Evolutionary conservation across 208 protist genomes (phyloP).

Genomic region (Leishmania braziliensis): DNA sequence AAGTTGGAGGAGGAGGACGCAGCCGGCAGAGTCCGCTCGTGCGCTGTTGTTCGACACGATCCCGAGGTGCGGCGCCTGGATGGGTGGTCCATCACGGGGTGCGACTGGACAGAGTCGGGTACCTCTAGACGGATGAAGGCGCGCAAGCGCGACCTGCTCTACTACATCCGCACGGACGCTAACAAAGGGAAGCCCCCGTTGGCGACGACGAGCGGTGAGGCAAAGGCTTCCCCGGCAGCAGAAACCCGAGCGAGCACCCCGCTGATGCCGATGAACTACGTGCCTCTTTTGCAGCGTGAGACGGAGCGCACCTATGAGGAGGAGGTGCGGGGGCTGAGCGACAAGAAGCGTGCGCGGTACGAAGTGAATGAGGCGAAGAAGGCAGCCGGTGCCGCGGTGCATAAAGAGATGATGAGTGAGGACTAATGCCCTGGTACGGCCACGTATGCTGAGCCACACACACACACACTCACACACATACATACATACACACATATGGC

Average conservation of each 20-base stretch:
- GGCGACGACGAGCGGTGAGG: background rate
- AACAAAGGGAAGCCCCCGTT: background rate
- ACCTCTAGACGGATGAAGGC: slow-evolving; percentile 49
- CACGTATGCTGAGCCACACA: background rate
- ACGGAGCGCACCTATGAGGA: slow-evolving; percentile 85
- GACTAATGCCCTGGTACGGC: background rate
- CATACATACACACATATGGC: background rate
- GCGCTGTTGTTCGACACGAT: slow-evolving; percentile 6
- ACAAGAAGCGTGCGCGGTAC: slow-evolving; percentile 71
- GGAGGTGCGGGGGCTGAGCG: slow-evolving; percentile 59
- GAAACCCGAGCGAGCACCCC: background rate
- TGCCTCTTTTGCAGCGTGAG: slow-evolving; percentile 70
- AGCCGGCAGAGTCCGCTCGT: background rate
- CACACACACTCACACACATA: no score
- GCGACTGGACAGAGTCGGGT: slow-evolving; percentile 76
- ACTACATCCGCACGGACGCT: slow-evolving; percentile 20
- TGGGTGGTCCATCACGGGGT: slow-evolving; percentile 69
- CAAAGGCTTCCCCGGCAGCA: background rate
- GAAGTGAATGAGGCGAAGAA: slow-evolving; percentile 84
- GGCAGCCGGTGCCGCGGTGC: slow-evolving; percentile 18
- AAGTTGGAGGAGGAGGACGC: background rate
- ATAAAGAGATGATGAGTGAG: background rate
- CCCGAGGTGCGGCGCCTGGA: slow-evolving; percentile 30
- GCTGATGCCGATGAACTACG: slow-evolving; percentile 33
- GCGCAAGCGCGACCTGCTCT: slow-evolving; percentile 53